Evolutionary conservation across 371 early-diverging fungal genomes (phyloP).

Genomic region (Syncephalastrum sp.): DNA sequence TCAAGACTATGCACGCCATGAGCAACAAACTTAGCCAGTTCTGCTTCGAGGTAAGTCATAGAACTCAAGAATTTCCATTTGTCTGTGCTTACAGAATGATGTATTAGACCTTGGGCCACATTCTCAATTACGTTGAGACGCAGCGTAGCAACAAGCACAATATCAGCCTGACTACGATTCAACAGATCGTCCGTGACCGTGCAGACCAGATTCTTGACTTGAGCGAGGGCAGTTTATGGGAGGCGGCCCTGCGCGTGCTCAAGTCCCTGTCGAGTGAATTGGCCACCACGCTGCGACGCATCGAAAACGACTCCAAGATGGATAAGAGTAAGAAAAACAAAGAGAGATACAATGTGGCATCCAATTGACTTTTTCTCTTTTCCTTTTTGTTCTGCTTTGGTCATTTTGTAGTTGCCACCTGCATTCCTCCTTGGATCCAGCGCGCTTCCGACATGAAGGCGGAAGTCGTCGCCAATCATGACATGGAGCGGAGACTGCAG

Average conservation of each 20-base stretch:
- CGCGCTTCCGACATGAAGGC: constrained; percentile 81
- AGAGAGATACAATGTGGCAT: background rate
- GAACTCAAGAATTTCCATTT: too few relatives aligned
- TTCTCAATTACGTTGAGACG: constrained; percentile 37
- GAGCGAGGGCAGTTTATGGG: constrained; percentile 64
- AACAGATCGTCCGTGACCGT: constrained; percentile 47
- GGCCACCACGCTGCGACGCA: constrained; percentile 23
- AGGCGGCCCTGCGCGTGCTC: constrained; percentile 44
- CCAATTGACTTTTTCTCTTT: too few relatives aligned
- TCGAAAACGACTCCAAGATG: constrained; percentile 50
- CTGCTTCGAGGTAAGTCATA: constrained; percentile 27
- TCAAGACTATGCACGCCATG: constrained; percentile 47
- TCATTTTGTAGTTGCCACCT: constrained; percentile 36
- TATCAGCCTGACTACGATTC: constrained; percentile 43
- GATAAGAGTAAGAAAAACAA: constrained; percentile 37
- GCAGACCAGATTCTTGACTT: constrained; percentile 56
- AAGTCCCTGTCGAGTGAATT: constrained; percentile 46
- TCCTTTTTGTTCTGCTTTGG: too few relatives aligned
- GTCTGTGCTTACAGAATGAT: background rate
- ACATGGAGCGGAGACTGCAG: constrained; percentile 75
- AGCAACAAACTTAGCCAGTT: constrained; percentile 52
- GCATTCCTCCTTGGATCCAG: constrained; percentile 73
- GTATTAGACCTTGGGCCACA: constrained; percentile 26
- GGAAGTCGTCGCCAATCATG: constrained; percentile 71
- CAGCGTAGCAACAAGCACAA: constrained; percentile 48